phyloP scores from a whole-genome alignment of 164 flowering plant genomes.

The Nymphaea thermarum region DNA sequence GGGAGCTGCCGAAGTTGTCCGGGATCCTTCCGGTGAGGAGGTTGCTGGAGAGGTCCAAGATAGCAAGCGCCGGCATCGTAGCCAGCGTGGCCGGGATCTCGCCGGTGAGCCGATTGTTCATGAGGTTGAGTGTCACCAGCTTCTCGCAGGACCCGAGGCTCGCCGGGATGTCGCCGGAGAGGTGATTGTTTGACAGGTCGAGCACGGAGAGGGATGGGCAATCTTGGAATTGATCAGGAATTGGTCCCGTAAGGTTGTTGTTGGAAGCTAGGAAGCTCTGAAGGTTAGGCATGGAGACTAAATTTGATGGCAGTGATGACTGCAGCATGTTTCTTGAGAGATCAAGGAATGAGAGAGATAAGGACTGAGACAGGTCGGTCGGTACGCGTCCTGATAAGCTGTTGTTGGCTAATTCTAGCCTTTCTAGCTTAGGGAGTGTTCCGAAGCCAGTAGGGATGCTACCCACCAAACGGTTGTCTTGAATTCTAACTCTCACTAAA shows the following conservation, averaged over 20 bases:
- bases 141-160: slow-evolving; percentile 71
- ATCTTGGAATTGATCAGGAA: slow-evolving; percentile 85
- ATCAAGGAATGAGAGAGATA: slow-evolving; percentile 74
- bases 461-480: slow-evolving; percentile 66
- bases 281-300: slow-evolving; percentile 63
- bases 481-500: slow-evolving; percentile 68
- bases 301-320: slow-evolving; percentile 66
- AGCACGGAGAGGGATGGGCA: slow-evolving; percentile 65
- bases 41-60: slow-evolving; percentile 86
- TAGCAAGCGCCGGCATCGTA: slow-evolving; percentile 59
- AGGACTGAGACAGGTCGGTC: slow-evolving; percentile 48
- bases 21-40: slow-evolving; percentile 73
- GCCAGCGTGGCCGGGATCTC: slow-evolving; percentile 58
- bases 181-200: slow-evolving; percentile 67
- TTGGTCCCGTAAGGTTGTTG: slow-evolving; percentile 56
- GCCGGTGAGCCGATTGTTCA: slow-evolving; percentile 53
- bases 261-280: slow-evolving; percentile 55
- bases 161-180: slow-evolving; percentile 66
- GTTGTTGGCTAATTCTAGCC: slow-evolving; percentile 75
- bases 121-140: slow-evolving; percentile 60
- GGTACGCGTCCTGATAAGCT: slow-evolving; percentile 69
- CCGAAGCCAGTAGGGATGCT: slow-evolving; percentile 72
- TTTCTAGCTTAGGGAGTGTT: slow-evolving; percentile 51
- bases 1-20: slow-evolving; percentile 57
- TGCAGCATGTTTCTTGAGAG: slow-evolving; percentile 59